Evolutionary conservation across 495 filamentous ascomycete species (phyloP).

Genomic region (Tuber melanosporum): DNA sequence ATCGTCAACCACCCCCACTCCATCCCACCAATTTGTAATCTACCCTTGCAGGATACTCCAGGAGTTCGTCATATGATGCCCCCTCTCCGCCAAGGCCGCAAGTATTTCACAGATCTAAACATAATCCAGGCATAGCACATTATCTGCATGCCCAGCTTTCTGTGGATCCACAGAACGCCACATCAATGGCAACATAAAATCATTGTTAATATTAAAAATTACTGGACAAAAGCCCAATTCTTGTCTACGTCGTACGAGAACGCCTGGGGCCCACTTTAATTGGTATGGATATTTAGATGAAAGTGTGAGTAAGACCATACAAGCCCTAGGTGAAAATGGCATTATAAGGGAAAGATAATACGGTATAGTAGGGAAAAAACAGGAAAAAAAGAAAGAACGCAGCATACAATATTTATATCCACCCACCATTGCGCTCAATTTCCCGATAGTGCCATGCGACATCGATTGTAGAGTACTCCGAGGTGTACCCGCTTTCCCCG

Average conservation of each 20-base stretch:
- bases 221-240: not conserved
- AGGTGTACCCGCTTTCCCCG: not conserved
- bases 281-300: not conserved
- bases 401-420: not conserved
- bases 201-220: not conserved
- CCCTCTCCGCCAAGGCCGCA: not conserved
- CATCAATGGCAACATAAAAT: not conserved
- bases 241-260: not conserved
- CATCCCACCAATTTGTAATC: not conserved
- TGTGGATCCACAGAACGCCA: not conserved
- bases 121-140: not conserved
- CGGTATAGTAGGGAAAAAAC: not conserved
- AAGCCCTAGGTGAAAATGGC: not conserved
- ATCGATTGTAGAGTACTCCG: not conserved
- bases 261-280: not conserved
- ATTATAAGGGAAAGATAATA: not conserved
- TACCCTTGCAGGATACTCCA: not conserved
- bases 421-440: slow-evolving; percentile 1
- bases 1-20: not conserved
- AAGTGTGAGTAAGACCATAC: not conserved
- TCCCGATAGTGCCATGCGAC: not conserved
- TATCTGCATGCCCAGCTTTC: not conserved
- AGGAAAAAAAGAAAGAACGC: not conserved
- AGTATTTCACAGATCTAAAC: not conserved
- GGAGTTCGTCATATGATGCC: not conserved